phyloP scores from a whole-genome alignment of 2,329 filamentous ascomycete genomes.

The Catunica adiposa region DNA sequence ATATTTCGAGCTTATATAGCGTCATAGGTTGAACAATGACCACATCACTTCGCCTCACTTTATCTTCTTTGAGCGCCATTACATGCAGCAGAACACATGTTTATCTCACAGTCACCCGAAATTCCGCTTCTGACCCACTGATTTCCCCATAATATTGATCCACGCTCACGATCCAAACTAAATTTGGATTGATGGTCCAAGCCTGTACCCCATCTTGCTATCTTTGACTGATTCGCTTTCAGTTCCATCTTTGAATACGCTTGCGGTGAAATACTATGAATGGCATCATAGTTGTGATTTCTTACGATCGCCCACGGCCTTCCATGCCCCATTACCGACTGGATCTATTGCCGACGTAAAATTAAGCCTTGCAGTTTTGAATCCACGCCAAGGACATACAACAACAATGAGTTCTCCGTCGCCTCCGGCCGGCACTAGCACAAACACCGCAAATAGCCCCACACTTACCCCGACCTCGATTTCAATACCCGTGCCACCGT shows the following conservation, averaged over 20 bases:
- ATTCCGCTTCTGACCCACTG: background rate
- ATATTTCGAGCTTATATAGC: background rate
- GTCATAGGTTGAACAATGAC: constrained; percentile 2
- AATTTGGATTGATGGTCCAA: background rate
- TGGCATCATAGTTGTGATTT: constrained; percentile 2
- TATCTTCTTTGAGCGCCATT: background rate
- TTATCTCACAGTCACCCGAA: background rate
- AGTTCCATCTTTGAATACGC: constrained; percentile 3
- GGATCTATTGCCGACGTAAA: background rate
- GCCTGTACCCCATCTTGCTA: background rate
- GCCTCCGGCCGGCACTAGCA: background rate
- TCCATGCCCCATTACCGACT: background rate
- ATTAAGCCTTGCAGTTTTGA: too few relatives aligned
- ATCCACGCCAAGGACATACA: too few relatives aligned
- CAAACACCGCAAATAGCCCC: background rate
- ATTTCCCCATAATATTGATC: background rate
- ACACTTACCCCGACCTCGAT: background rate
- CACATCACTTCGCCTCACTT: constrained; percentile 4
- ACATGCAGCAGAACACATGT: constrained; percentile 1
- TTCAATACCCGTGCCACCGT: background rate
- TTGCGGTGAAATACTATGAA: constrained; percentile 13
- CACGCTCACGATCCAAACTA: background rate
- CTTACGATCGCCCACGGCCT: constrained; percentile 10
- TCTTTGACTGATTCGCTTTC: background rate
- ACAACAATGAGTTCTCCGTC: constrained; percentile 5